Conservation (phyloP, 2,329 filamentous ascomycete genomes). For the Phialocephala subalpina region DNA sequence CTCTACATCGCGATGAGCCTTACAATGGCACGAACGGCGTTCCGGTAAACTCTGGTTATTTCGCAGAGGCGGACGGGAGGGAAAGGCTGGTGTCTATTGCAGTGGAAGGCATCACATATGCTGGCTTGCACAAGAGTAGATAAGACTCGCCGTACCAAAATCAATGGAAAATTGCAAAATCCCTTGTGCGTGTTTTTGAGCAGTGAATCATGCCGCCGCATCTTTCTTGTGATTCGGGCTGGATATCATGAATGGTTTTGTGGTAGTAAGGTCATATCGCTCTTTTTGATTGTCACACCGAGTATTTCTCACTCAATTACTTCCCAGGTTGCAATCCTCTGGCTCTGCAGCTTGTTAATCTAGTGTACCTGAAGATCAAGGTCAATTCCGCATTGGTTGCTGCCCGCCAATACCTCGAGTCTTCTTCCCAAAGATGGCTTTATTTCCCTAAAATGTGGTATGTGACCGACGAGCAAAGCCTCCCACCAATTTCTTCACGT, state of each 20-base stretch:
- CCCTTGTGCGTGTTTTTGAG: background rate
- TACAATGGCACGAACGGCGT: conserved; percentile 32
- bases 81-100: conserved; percentile 18
- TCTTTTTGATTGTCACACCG: too few species aligned
- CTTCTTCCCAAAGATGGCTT: too few species aligned
- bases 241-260: background rate
- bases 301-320: too few species aligned
- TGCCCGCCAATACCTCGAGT: too few species aligned
- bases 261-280: too few species aligned
- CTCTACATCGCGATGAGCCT: background rate
- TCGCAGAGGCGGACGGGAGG: background rate
- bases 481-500: too few species aligned
- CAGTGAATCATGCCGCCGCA: background rate
- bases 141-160: conserved; percentile 11
- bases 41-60: conserved; percentile 21
- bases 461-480: too few species aligned
- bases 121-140: conserved; percentile 17
- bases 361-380: too few species aligned
- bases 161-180: background rate
- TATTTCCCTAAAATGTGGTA: too few species aligned
- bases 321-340: too few species aligned
- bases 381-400: too few species aligned
- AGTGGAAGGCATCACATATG: conserved; percentile 5
- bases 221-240: background rate
- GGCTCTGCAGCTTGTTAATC: too few species aligned